Evolutionary conservation across 2,329 filamentous ascomycete genomes (phyloP).

Genomic region (Leptosphaerulina australis): DNA sequence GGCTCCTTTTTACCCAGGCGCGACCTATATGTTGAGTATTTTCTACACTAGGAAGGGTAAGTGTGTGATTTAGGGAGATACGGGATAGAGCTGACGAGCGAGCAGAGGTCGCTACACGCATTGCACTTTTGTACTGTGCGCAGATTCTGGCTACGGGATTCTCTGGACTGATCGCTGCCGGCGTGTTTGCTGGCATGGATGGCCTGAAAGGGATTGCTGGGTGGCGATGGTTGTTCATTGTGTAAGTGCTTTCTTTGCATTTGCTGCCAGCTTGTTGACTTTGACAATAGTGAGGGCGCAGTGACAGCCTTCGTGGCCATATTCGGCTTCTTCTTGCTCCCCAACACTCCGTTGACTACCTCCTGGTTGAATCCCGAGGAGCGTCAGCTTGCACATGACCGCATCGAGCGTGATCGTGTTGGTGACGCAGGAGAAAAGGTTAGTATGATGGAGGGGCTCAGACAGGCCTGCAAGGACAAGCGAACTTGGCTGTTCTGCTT

Average conservation of each 20-base stretch:
- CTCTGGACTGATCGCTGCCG: conserved; percentile 53
- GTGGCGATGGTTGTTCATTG: conserved; percentile 51
- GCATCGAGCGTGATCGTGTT: conserved; percentile 56
- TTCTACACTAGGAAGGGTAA: conserved; percentile 65
- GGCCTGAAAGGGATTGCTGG: conserved; percentile 39
- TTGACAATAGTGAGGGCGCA: conserved; percentile 34
- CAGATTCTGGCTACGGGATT: conserved; percentile 51
- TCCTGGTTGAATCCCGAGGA: conserved; percentile 56
- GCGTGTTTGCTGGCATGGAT: conserved; percentile 45
- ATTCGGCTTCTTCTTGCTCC: conserved; percentile 38
- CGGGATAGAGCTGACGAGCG: conserved; percentile 42
- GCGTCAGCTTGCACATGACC: conserved; percentile 47
- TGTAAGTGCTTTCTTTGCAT: conserved; percentile 16
- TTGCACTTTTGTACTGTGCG: conserved; percentile 49
- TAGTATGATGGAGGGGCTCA: conserved; percentile 37
- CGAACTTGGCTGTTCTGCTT: conserved; percentile 41
- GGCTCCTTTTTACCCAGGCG: conserved; percentile 62
- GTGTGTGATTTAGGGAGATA: background rate
- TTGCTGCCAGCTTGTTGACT: conserved; percentile 1
- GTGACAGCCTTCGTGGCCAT: conserved; percentile 36
- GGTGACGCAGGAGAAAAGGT: conserved; percentile 47
- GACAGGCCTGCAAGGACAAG: conserved; percentile 37
- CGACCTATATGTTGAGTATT: conserved; percentile 66
- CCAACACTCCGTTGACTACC: conserved; percentile 47
- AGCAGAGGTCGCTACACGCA: conserved; percentile 45